Evolutionary conservation across 768 basidiomycete genomes (phyloP).

Genomic region (Artomyces pyxidatus): DNA sequence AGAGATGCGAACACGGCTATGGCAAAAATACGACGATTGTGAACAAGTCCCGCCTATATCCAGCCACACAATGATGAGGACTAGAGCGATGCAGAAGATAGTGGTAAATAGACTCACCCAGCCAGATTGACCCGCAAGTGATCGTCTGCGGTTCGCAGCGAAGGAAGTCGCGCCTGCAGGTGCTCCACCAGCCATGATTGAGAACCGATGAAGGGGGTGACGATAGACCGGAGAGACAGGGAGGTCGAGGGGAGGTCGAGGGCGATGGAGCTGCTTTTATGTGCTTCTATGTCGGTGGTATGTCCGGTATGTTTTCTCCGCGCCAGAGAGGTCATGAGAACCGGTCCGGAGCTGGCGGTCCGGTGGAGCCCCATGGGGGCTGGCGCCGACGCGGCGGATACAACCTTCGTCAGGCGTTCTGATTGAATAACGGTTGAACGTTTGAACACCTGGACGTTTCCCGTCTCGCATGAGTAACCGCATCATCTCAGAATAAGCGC

Average conservation of each 20-base stretch:
- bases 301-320: too few species aligned
- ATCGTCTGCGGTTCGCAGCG: conserved; percentile 39
- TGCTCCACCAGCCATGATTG: conserved; percentile 2
- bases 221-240: background rate
- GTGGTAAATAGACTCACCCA: conserved; percentile 36
- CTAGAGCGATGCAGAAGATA: background rate
- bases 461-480: too few species aligned
- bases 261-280: background rate
- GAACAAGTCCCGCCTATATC: conserved; percentile 49
- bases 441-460: too few species aligned
- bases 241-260: background rate
- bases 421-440: too few species aligned
- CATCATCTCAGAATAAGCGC: too few species aligned
- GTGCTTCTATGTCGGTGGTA: too few species aligned
- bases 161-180: background rate
- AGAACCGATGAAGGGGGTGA: background rate
- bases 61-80: conserved; percentile 1
- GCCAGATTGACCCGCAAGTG: conserved; percentile 57
- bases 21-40: conserved; percentile 56
- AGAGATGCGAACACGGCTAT: conserved; percentile 74
- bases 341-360: too few species aligned
- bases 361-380: too few species aligned
- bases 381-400: too few species aligned
- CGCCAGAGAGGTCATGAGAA: too few species aligned
- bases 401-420: too few species aligned